Conservation (phyloP, 2,329 filamentous ascomycete genomes). For the Aspergillus brunneoviolaceus region DNA sequence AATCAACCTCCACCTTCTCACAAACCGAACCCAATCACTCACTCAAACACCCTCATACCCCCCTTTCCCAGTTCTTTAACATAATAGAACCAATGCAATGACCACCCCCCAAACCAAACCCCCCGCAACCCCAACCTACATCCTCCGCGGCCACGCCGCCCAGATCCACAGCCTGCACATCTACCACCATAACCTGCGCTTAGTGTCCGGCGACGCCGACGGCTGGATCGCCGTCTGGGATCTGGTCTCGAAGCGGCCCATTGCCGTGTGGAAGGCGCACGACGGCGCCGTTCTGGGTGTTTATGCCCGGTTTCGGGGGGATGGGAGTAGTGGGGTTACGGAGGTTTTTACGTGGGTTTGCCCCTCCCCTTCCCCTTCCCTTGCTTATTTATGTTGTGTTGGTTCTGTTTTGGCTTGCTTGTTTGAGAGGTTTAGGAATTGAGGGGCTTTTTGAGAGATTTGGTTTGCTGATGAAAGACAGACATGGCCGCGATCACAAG, state of each 20-base stretch:
- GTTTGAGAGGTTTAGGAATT: too few species aligned
- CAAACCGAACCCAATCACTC: too few species aligned
- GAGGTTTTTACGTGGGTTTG: constrained; percentile 76
- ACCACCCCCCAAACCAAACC: constrained; percentile 23
- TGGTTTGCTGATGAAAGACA: constrained; percentile 38
- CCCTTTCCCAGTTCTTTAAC: neutral
- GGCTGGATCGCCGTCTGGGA: constrained; percentile 89
- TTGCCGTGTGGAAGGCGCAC: constrained; percentile 85
- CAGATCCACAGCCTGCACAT: constrained; percentile 78
- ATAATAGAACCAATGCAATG: neutral
- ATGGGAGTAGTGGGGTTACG: constrained; percentile 38
- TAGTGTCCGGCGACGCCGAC: constrained; percentile 84
- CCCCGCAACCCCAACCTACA: constrained; percentile 61
- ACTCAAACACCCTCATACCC: neutral
- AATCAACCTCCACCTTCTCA: too few species aligned
- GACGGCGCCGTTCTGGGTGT: constrained; percentile 73
- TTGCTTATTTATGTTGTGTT: neutral
- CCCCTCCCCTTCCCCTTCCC: neutral
- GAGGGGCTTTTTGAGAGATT: too few species aligned
- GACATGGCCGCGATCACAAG: constrained; percentile 86
- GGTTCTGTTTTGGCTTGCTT: too few species aligned
- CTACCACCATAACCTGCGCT: constrained; percentile 68
- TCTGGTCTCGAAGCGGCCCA: constrained; percentile 73
- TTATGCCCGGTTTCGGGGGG: constrained; percentile 54
- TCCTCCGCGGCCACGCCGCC: constrained; percentile 81